Evolutionary conservation across 2,329 filamentous ascomycete species (phyloP).

Genomic region (Didymella sp.): DNA sequence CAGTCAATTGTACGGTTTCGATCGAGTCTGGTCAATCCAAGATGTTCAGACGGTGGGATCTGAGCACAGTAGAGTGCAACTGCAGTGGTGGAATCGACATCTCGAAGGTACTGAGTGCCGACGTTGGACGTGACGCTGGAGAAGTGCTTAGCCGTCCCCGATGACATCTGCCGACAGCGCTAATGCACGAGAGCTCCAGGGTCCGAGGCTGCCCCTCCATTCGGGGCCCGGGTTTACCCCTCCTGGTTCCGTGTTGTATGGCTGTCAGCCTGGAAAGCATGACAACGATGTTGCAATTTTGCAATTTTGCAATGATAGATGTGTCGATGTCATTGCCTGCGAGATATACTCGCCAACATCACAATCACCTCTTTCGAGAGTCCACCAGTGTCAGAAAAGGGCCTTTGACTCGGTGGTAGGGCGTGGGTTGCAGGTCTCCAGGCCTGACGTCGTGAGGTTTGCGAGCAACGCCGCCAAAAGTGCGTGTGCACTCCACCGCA

Average conservation of each 20-base stretch:
- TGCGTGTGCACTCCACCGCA: too few species aligned
- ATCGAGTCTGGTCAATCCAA: background rate
- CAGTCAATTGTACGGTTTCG: background rate
- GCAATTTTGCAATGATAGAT: too few species aligned
- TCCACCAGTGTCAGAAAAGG: too few species aligned
- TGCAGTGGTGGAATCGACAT: background rate
- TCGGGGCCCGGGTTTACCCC: slow-evolving; percentile 24
- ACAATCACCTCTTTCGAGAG: too few species aligned
- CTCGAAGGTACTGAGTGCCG: background rate
- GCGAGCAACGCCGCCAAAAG: too few species aligned
- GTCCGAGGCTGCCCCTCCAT: background rate
- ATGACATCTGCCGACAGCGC: slow-evolving; percentile 45
- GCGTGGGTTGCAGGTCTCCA: too few species aligned
- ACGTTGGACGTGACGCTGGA: slow-evolving; percentile 7
- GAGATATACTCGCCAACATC: too few species aligned
- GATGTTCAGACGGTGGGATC: background rate
- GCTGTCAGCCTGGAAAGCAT: too few species aligned
- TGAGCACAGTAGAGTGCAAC: background rate
- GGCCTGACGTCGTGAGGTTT: too few species aligned
- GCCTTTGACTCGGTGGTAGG: too few species aligned
- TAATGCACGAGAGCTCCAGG: slow-evolving; percentile 23
- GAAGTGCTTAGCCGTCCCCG: slow-evolving; percentile 31
- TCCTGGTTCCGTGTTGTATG: slow-evolving; percentile 37
- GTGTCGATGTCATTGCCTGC: too few species aligned
- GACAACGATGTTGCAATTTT: too few species aligned